phyloP scores from a whole-genome alignment of 2,329 filamentous ascomycete species.

The Fusarium humuli region DNA sequence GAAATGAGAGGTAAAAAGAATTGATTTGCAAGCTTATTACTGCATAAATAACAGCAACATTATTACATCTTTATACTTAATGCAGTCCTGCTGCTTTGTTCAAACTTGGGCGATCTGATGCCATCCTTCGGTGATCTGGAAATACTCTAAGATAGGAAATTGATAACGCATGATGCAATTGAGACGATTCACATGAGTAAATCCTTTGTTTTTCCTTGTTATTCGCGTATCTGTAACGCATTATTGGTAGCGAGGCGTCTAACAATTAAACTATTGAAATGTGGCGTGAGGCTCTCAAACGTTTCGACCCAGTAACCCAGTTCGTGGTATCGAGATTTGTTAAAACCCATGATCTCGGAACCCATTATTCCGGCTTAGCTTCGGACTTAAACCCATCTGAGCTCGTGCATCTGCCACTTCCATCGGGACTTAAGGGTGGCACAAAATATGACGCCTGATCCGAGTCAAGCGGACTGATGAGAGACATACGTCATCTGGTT shows the following conservation, averaged over 20 bases:
- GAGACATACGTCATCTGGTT: background rate
- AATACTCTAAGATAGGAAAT: background rate
- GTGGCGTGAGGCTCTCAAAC: background rate
- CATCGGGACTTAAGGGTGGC: background rate
- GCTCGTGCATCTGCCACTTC: background rate
- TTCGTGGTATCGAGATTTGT: background rate
- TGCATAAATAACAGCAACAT: background rate
- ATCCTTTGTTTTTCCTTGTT: background rate
- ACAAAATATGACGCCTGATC: background rate
- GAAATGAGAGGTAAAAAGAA: background rate
- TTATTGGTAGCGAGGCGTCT: background rate
- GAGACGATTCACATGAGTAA: background rate
- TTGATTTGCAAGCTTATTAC: fast-evolving
- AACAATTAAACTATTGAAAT: background rate
- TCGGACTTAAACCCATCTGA: background rate
- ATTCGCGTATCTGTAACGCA: too few relatives aligned
- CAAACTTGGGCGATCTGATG: background rate
- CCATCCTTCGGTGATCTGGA: background rate
- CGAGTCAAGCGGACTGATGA: background rate
- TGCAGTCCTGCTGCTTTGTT: background rate
- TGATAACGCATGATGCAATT: background rate
- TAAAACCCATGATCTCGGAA: background rate
- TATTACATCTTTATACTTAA: background rate
- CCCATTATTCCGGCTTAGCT: background rate
- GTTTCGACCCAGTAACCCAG: background rate